Conservation (phyloP, 129 eudicot species). For the Centaurea solstitialis region DNA sequence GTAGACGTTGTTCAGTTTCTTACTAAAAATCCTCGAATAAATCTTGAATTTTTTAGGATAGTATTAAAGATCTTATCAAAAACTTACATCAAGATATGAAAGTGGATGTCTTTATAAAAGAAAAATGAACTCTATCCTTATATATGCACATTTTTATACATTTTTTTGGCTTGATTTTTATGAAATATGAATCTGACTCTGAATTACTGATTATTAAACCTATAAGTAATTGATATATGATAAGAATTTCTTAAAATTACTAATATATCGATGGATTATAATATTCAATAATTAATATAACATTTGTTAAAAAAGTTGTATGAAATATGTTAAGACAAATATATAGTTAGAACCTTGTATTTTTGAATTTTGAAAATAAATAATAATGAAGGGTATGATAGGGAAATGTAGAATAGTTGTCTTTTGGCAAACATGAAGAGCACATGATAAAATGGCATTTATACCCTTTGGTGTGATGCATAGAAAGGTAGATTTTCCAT, state of each 20-base stretch:
- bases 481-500: constrained; percentile 26
- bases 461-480: constrained; percentile 23
- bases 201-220: background rate
- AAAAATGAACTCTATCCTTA: background rate
- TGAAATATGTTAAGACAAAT: background rate
- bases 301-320: background rate
- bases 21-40: no score
- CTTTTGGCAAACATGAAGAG: constrained; percentile 25
- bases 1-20: no score
- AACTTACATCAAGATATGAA: no score
- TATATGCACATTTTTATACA: no score
- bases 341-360: background rate
- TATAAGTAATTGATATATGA: background rate
- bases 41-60: no score
- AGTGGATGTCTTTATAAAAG: background rate
- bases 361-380: background rate
- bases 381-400: background rate
- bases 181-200: no score
- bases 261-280: background rate
- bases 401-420: background rate
- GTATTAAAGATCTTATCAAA: no score
- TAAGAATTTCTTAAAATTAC: background rate
- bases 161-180: no score
- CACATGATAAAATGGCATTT: constrained; percentile 24
- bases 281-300: background rate